phyloP scores from a whole-genome alignment of 2,329 filamentous ascomycete genomes.

The Colletotrichum noveboracense region DNA sequence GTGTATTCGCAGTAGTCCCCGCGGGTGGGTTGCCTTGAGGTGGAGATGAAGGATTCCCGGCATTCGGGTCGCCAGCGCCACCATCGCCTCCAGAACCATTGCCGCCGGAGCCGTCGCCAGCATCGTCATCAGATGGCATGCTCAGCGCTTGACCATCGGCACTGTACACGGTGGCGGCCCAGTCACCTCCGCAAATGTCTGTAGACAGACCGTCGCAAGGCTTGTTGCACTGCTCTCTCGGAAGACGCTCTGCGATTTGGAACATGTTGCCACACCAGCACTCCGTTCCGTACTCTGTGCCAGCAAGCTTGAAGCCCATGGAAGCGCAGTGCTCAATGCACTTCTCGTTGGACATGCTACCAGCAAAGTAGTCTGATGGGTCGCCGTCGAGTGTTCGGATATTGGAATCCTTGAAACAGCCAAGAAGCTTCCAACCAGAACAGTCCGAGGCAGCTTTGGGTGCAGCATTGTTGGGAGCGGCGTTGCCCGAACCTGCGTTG shows the following conservation, averaged over 20 bases:
- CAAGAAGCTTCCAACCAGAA: conserved; percentile 31
- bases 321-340: conserved; percentile 53
- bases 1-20: neutral
- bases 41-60: neutral
- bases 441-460: neutral
- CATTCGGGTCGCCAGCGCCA: neutral
- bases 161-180: conserved; percentile 23
- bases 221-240: conserved; percentile 10
- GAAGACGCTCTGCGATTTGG: conserved; percentile 13
- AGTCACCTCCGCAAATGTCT: conserved; percentile 21
- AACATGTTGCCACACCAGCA: conserved; percentile 53
- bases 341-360: conserved; percentile 51
- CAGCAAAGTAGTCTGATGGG: conserved; percentile 29
- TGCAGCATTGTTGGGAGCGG: neutral
- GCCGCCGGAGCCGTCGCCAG: neutral
- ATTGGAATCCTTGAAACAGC: conserved; percentile 34
- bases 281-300: conserved; percentile 53
- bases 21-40: neutral
- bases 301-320: conserved; percentile 48
- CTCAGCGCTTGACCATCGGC: conserved; percentile 5
- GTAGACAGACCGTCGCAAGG: conserved; percentile 10
- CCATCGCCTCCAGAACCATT: neutral
- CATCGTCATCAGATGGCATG: conserved; percentile 1
- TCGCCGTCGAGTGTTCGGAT: conserved; percentile 23
- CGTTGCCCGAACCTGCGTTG: neutral